Conservation (phyloP, 805 yeast species). For the Ogataea glucozyma region DNA sequence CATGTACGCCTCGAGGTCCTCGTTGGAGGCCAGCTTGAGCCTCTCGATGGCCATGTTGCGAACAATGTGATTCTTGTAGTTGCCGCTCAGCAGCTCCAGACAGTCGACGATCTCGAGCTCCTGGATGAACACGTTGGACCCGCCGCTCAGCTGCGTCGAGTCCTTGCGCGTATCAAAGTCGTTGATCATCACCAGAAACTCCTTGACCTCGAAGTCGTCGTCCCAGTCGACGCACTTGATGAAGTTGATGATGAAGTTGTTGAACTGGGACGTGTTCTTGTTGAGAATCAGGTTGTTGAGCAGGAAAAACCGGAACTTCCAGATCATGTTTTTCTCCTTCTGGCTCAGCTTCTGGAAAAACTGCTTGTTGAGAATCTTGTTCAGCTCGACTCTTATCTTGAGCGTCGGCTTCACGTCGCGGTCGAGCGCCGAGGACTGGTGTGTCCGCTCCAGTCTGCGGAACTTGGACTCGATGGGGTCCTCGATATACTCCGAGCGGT, state of each 20-base stretch:
- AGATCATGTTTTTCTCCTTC: constrained; percentile 80
- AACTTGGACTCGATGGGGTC: constrained; percentile 91
- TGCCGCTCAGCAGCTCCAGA: constrained; percentile 78
- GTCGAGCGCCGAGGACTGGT: constrained; percentile 74
- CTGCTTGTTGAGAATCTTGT: constrained; percentile 69
- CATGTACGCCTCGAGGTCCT: constrained; percentile 76
- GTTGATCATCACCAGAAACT: constrained; percentile 54
- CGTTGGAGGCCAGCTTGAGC: constrained; percentile 72
- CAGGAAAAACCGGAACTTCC: constrained; percentile 87
- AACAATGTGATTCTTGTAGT: constrained; percentile 69
- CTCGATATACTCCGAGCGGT: constrained; percentile 40
- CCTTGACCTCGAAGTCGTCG: constrained; percentile 76
- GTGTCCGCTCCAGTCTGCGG: constrained; percentile 79
- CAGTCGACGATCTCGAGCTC: constrained; percentile 40
- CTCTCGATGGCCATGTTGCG: constrained; percentile 88
- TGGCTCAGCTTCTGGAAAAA: constrained; percentile 81
- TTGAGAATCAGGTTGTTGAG: constrained; percentile 49
- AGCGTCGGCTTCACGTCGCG: constrained; percentile 88
- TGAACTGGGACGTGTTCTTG: constrained; percentile 36
- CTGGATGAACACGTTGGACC: constrained; percentile 33
- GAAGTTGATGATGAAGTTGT: constrained; percentile 54
- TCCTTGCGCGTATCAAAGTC: constrained; percentile 28
- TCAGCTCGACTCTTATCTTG: constrained; percentile 71
- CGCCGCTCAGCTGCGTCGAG: constrained; percentile 7
- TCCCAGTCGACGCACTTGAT: constrained; percentile 87